phyloP scores from a whole-genome alignment of 2,329 filamentous ascomycete genomes.

The Grosmannia huntii region DNA sequence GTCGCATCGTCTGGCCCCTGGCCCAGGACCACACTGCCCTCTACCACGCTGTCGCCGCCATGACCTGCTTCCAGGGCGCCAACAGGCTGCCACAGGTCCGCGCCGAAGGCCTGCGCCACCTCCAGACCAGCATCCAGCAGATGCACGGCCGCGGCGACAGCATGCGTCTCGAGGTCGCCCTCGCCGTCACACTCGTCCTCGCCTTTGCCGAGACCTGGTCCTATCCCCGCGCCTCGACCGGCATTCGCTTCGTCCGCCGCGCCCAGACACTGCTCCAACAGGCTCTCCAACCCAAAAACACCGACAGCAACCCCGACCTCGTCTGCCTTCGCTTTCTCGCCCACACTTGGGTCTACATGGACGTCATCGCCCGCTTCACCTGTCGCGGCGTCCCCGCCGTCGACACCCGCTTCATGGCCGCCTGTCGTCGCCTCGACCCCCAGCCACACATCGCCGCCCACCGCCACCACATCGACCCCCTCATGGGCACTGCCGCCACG shows the following conservation, averaged over 20 bases:
- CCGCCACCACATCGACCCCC: neutral
- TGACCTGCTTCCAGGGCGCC: constrained; percentile 5
- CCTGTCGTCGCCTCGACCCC: neutral
- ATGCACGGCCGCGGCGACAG: neutral
- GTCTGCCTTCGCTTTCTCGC: neutral
- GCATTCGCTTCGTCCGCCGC: constrained; percentile 1
- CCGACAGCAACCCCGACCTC: neutral
- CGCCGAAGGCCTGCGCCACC: neutral
- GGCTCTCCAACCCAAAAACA: neutral
- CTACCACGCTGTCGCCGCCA: constrained; percentile 4
- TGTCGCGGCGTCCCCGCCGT: neutral
- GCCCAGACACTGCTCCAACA: neutral
- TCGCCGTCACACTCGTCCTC: neutral
- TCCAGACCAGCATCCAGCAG: constrained; percentile 3
- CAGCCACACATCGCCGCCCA: neutral
- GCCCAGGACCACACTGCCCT: constrained; percentile 1
- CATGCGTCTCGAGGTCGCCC: neutral
- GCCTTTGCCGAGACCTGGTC: constrained; percentile 5
- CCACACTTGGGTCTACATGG: constrained; percentile 7
- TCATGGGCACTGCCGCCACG: constrained; percentile 1
- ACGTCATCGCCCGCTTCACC: constrained; percentile 5
- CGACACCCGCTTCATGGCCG: neutral
- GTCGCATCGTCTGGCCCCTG: constrained; percentile 3
- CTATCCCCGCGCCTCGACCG: constrained; percentile 3
- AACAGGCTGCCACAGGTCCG: neutral